Base-by-base conservation (phyloP, 106 monocot genomes). In the Dendrobium officinale region DNA sequence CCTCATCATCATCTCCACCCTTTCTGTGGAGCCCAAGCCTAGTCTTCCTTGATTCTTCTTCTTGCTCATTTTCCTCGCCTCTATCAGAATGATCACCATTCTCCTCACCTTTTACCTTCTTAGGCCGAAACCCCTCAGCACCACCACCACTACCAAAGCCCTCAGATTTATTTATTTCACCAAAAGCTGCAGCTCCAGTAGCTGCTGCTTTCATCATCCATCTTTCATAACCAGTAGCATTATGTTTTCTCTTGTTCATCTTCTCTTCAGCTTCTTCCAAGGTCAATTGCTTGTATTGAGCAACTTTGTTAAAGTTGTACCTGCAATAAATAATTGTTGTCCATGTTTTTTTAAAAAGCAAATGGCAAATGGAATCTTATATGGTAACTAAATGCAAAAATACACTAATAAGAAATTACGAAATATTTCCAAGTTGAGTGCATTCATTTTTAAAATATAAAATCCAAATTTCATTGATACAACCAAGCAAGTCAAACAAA, bases 131-230 rank as follows among this genome's bases (percentile, higher is more conserved):
- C 37, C 61, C 83, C 17, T 89, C 95, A 73, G 78, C 33, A 44
- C 75, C 81, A 42, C 55, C 81, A 74, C 74, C 84, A 77, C 75
- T 42, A 72, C 44, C 75, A n/a, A 79, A 41, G 4, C 70, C 77
- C 42, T 90, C 95, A 43, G 29, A 29, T 29, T 88, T 93, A 79
- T 86, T 91, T 17, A 68, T 40, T 85, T 88, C 92, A 89, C 95
- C 93, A 86, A 99, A 99, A 82, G 91, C 99, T 80, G 91, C 99
- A 79, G 99, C 73, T 31, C 99, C 99, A 90, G 90, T 99, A 72
- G 88, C 81, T 67, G 95, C 99, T 78, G 99, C 91, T 80, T 99
- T 99, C 99, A 95, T 99, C 95, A 99, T 93, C 99, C 99, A 99
- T 79, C 99, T 92, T 84, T 95, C 99, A 88, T 99, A 99, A 24